These are phyloP conservation scores for Naganishia sp. DNA, from an alignment of 1,284 basidiomycete genomes.

Conservation along the genomic window DNA sequence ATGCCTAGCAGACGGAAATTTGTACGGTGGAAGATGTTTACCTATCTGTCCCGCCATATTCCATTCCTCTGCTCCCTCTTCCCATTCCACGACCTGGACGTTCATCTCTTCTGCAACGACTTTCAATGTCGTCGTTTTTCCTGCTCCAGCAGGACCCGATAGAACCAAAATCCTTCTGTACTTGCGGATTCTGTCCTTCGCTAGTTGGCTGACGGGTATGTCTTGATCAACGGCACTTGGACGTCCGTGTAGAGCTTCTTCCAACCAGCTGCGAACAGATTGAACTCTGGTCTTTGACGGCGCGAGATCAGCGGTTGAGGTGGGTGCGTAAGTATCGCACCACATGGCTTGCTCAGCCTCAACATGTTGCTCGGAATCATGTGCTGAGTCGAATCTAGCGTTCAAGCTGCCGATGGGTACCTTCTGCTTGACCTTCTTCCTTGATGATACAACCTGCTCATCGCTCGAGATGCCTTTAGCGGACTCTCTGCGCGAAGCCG, in stretches of 20 bases:
- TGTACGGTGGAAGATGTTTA: conserved; percentile 20
- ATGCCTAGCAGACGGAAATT: background rate
- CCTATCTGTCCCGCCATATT: conserved; percentile 45
- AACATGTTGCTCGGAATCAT: background rate
- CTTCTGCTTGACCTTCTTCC: background rate
- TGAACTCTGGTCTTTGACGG: conserved; percentile 85
- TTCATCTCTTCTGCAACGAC: conserved; percentile 73
- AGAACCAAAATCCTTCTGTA: conserved; percentile 81
- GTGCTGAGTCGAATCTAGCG: background rate
- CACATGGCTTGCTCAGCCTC: conserved; percentile 16
- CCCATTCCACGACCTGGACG: conserved; percentile 85
- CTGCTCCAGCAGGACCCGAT: conserved; percentile 86
- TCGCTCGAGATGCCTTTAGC: conserved; percentile 1
- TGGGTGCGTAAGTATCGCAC: conserved; percentile 20
- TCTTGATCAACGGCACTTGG: conserved; percentile 37
- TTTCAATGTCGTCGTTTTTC: conserved; percentile 81
- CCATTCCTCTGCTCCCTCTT: conserved; percentile 53
- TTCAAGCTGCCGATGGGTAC: background rate
- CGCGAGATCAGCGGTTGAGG: conserved; percentile 71
- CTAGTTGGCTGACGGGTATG: conserved; percentile 39
- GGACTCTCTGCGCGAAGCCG: background rate
- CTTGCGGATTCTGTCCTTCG: conserved; percentile 65
- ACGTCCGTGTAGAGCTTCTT: conserved; percentile 75
- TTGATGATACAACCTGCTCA: background rate
- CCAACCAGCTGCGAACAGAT: conserved; percentile 80